Evolutionary conservation across 345 rosid species (phyloP).

Genomic region (Hibiscus mutabilis): DNA sequence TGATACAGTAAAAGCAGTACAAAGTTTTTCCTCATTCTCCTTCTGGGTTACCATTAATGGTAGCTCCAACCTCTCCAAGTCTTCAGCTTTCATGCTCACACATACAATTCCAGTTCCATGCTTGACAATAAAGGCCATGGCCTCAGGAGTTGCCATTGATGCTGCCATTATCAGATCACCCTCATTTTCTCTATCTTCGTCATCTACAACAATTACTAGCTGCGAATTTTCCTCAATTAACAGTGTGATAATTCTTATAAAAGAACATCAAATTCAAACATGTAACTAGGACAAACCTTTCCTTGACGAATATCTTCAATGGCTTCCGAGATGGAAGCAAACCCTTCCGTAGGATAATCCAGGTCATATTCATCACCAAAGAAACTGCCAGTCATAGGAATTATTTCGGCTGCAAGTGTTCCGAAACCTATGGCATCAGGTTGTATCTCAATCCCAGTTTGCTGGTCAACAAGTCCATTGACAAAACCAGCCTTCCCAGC

Average conservation of each 20-base stretch:
- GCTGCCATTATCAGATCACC: conserved; percentile 95
- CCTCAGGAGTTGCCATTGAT: conserved; percentile 64
- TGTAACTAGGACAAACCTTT: conserved; percentile 37
- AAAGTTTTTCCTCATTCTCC: conserved; percentile 77
- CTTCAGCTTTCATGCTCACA: conserved; percentile 76
- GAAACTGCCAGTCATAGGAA: conserved; percentile 30
- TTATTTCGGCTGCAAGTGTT: conserved; percentile 33
- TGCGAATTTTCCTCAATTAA: conserved; percentile 14
- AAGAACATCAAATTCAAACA: conserved; percentile 9
- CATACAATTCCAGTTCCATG: conserved; percentile 91
- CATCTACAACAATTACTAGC: conserved; percentile 86
- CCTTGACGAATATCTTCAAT: conserved; percentile 70
- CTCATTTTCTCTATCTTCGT: conserved; percentile 92
- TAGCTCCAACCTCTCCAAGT: conserved; percentile 76
- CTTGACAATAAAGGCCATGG: conserved; percentile 86
- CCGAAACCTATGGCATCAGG: conserved; percentile 31
- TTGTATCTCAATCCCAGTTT: conserved; percentile 27
- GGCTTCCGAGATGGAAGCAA: conserved; percentile 65
- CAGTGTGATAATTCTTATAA: not conserved
- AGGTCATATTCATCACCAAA: conserved; percentile 50
- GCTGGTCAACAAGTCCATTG: conserved; percentile 8
- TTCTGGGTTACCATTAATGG: conserved; percentile 77
- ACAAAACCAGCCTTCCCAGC: conserved; percentile 13
- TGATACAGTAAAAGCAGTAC: conserved; percentile 81
- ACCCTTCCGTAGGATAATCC: conserved; percentile 56